Conservation (phyloP, 148 eudicot species). For the Rhododendron ferrugineum region DNA sequence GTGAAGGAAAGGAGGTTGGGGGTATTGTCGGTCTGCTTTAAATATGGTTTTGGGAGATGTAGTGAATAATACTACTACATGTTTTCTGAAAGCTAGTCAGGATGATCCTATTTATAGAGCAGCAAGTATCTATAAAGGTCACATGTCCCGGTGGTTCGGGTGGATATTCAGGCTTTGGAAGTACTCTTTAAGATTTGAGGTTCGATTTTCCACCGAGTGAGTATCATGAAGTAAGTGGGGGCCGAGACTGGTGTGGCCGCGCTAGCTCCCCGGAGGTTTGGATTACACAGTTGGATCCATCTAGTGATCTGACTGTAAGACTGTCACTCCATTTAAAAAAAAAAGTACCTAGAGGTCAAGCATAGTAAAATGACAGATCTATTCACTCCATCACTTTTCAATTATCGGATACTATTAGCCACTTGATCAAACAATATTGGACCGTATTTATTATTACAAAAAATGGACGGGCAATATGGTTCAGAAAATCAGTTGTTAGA, state of each 20-base stretch:
- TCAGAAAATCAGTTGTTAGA: too few species aligned
- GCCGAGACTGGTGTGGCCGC: too few species aligned
- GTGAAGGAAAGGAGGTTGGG: background rate
- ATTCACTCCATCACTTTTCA: background rate
- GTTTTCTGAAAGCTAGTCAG: background rate
- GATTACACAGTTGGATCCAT: accelerated
- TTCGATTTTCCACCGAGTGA: accelerated
- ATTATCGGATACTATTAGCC: background rate
- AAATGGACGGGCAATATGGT: background rate
- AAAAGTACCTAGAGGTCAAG: background rate
- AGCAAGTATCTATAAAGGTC: background rate
- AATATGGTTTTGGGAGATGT: background rate
- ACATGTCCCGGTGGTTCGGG: too few species aligned
- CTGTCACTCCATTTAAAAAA: too few species aligned
- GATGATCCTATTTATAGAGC: background rate
- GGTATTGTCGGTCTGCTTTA: background rate
- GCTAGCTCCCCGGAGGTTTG: too few species aligned
- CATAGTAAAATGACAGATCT: background rate
- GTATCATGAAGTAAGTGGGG: too few species aligned
- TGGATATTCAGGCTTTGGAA: accelerated
- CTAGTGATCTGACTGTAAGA: accelerated
- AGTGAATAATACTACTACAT: background rate
- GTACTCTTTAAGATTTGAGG: too few species aligned
- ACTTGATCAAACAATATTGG: background rate
- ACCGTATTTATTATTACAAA: too few species aligned